Evolutionary conservation across 176 grass and related monocot genomes (phyloP).

Genomic region (Oryza meridionalis): DNA sequence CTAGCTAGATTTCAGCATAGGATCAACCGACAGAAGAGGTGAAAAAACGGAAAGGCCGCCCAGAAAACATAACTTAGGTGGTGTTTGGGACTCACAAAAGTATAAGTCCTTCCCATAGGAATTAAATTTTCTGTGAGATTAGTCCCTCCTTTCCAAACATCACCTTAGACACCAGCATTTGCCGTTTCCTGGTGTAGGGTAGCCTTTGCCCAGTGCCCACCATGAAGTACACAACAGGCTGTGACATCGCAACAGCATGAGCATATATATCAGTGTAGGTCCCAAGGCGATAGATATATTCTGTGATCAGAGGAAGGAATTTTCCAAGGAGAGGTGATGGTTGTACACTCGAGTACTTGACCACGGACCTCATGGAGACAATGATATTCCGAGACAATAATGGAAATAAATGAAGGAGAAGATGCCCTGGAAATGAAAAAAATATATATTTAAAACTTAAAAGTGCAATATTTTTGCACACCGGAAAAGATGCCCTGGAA

Average conservation of each 20-base stretch:
- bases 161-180: slow-evolving; percentile 13
- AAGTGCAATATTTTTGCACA: background rate
- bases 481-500: background rate
- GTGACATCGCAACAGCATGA: slow-evolving; percentile 10
- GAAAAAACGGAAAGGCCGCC: background rate
- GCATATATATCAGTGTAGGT: slow-evolving; percentile 33
- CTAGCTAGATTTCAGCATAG: background rate
- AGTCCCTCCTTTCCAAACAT: too few relatives aligned
- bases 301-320: background rate
- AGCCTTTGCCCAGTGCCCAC: background rate
- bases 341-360: slow-evolving; percentile 25
- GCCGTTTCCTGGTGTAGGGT: slow-evolving; percentile 10
- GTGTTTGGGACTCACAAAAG: too few relatives aligned
- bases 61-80: too few relatives aligned
- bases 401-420: background rate
- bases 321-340: slow-evolving; percentile 25
- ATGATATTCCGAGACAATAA: slow-evolving; percentile 31
- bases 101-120: too few relatives aligned
- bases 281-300: slow-evolving; percentile 38
- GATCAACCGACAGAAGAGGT: slow-evolving; percentile 2
- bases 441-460: background rate
- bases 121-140: too few relatives aligned
- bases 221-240: background rate
- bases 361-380: background rate
- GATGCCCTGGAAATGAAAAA: background rate